phyloP scores from a whole-genome alignment of 306 rosid genomes.

The Medicago truncatula region MtrunA17r5.0-ANR NC_053048.1:10836001-10836500 shows the following conservation, averaged over 20 bases:
- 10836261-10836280: constrained; percentile 25
- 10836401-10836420: constrained; percentile 97
- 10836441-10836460: constrained; percentile 37
- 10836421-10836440: constrained; percentile 84
- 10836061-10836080: constrained; percentile 28
- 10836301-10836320: constrained; percentile 1
- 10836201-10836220: constrained; percentile 97
- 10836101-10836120: constrained; percentile 11
- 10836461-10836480: constrained; percentile 20
- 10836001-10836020: constrained; percentile 20
- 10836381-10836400: constrained; percentile 97
- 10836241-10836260: constrained; percentile 82
- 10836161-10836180: constrained; percentile 98
- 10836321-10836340: constrained; percentile 37
- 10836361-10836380: constrained; percentile 95
- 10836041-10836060: not conserved
- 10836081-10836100: constrained; percentile 1
- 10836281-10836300: constrained; percentile 22
- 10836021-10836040: constrained; percentile 29
- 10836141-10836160: constrained; percentile 69
- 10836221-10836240: constrained; percentile 96
- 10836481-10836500: constrained; percentile 12
- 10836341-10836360: constrained; percentile 66
- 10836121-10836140: constrained; percentile 20
- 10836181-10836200: constrained; percentile 98